Evolutionary conservation across 164 flowering plant species (phyloP).

Genomic region (Warburgia ugandensis): DNA sequence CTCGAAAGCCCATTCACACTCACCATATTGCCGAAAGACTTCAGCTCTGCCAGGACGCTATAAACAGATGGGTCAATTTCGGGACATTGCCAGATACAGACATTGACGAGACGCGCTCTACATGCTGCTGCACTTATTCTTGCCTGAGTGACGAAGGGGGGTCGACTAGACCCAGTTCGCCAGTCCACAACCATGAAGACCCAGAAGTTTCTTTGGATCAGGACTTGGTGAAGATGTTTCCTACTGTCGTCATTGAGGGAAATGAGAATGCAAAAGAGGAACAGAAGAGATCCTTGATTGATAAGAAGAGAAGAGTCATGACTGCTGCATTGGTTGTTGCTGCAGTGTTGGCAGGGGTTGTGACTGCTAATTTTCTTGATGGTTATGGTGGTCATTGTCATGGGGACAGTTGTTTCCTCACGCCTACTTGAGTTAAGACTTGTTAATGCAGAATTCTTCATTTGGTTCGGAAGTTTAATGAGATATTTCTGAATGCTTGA

Average conservation of each 20-base stretch:
- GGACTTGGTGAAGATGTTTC: background rate
- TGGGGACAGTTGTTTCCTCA: background rate
- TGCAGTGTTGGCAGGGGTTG: constrained; percentile 17
- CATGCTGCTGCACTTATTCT: constrained; percentile 34
- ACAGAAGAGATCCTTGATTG: constrained; percentile 5
- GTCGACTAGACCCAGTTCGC: background rate
- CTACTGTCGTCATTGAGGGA: background rate
- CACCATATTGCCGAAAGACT: constrained; percentile 22
- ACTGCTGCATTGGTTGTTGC: constrained; percentile 13
- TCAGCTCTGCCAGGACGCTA: constrained; percentile 14
- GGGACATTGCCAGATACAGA: background rate
- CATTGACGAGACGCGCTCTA: constrained; percentile 11
- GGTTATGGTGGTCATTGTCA: background rate
- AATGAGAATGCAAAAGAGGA: background rate
- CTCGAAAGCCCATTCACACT: constrained; percentile 23
- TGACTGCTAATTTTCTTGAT: constrained; percentile 13
- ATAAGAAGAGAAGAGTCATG: constrained; percentile 10
- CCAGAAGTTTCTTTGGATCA: background rate
- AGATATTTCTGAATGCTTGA: no score
- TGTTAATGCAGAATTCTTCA: no score
- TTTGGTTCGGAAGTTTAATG: no score
- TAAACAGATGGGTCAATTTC: constrained; percentile 15
- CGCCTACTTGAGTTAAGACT: background rate
- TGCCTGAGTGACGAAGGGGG: constrained; percentile 28
- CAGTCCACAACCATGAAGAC: background rate